Base-by-base conservation (phyloP, 768 basidiomycete species). In the Daedaleopsis sinensis region DNA sequence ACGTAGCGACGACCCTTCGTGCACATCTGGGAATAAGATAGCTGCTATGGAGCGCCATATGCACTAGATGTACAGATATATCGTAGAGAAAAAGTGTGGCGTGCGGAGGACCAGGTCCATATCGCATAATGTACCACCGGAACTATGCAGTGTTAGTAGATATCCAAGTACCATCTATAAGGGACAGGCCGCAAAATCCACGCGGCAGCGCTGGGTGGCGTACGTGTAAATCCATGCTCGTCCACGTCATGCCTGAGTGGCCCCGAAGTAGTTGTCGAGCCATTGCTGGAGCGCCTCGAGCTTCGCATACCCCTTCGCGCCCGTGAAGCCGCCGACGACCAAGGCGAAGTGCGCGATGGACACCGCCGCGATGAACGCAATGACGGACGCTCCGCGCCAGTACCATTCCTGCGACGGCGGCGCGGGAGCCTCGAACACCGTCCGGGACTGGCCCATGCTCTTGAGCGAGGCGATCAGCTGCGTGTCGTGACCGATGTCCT, bases 271-370 rank as follows among this genome's bases (percentile, higher is more conserved):
- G 21, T 43, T 36, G 43, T 35, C 38, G 12, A 69, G 35, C 70
- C 70, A 70, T 12, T 65, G 59, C 49, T 64, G 53, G 42, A 65
- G 52, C 0, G 50, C 55, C 48, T 69, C 63, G 13, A 69, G 55
- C 68, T 70, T 70, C 10, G 53, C 62, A 36, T 61, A 63, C 2
- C 70, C 70, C 42, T 46, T 48, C 12, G 63, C 61, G 12, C 71
- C 73, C 15, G 67, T 71, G 47, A 73, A 69, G 1, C 73, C 73
- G 11, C 72, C 69, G 44, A 71, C 50, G n/a, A 72, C 70, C 21
- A 74, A 65, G 2, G 64, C 42, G 39, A 72, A 68, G 58, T 72
- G 71, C 37, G 73, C 68, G 27, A 72, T 57, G 24, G 67, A 68
- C 49, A 74, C 51, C 6, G 74, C 74, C 19, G 72, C 59, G 53